Evolutionary conservation across 2,329 filamentous ascomycete species (phyloP), one percentile per base, ranked within the genome.

Genomic region (Aspergillus awamori): DNA sequence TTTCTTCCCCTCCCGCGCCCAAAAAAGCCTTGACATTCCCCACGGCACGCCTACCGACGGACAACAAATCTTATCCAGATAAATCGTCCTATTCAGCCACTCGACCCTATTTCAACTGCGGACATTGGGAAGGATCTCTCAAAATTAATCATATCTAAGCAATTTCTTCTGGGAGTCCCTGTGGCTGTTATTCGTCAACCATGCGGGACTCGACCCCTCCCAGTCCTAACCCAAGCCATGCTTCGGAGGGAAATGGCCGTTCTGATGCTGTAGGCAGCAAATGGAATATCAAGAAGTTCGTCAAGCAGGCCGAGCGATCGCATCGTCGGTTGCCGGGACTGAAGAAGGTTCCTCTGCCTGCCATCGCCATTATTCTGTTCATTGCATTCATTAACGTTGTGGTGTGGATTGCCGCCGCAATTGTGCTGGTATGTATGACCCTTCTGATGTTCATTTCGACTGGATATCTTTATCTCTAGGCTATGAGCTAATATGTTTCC

Each of bases 391-490:
- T 86, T 55, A 88, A 89, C 71, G 68, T 83, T 3, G 56, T 85
- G 2, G 83, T 86, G 8, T 89, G 86, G 86, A 78, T 82, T 53
- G 83, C 81, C 22, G 82, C 83, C 8, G 86, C 81, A 8, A 80
- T 87, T 63, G 82, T 88, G 3, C 69, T 87, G 67, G 84, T 85
- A 77, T 52, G 79, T 69, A 8, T 20, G 13, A 13, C 8, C 30
- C 2, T 39, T 49, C 36, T 39, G 20, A 20, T 36, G 11, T 33
- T 45, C 24, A 28, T 28, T 3, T 28, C 8, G 13, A 49, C 8
- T 7, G 2, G 0, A 22, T 7, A 47, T 20, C 20, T 20, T 33
- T 0, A 49, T n/a, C 2, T 49, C 1, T 11, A 8, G 0, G 15
- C 28, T 39, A n/a, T 20, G 11, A 30, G 47, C 63, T 70, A 58